Evolutionary conservation across 2,329 filamentous ascomycete species (phyloP).

Genomic region (Aspergillus calidoustus): DNA sequence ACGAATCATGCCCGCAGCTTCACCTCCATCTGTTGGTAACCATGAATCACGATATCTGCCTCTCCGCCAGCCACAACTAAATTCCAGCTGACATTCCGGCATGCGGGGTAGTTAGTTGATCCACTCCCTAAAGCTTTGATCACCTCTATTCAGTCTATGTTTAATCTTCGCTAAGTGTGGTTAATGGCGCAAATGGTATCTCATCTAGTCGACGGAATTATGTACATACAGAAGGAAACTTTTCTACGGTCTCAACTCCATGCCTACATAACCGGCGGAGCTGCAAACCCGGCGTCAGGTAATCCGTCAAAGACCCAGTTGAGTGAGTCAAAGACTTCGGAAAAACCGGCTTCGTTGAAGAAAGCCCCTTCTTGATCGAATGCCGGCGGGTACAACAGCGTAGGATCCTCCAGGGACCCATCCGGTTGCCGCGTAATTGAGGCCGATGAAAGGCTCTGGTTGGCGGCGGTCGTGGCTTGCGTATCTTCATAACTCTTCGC

Average conservation of each 20-base stretch:
- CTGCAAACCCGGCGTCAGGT: constrained; percentile 61
- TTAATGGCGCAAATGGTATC: constrained; percentile 14
- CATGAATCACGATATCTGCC: background rate
- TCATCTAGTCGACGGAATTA: constrained; percentile 6
- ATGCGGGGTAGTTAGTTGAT: constrained; percentile 10
- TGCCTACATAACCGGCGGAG: constrained; percentile 38
- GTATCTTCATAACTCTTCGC: constrained; percentile 64
- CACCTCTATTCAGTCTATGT: background rate
- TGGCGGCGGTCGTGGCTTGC: constrained; percentile 60
- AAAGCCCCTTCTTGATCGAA: constrained; percentile 44
- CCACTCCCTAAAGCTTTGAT: constrained; percentile 4
- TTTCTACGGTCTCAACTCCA: background rate
- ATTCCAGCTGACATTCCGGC: background rate
- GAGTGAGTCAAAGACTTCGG: constrained; percentile 82
- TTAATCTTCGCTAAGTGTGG: background rate
- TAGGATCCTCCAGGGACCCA: constrained; percentile 35
- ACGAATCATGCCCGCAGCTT: constrained; percentile 3
- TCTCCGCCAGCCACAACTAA: background rate
- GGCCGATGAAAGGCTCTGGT: constrained; percentile 42
- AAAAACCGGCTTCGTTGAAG: constrained; percentile 57
- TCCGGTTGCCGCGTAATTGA: constrained; percentile 34
- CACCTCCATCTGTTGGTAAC: background rate
- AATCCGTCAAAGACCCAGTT: constrained; percentile 91
- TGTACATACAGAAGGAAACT: constrained; percentile 1
- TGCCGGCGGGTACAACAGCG: constrained; percentile 38